A percentile compares a stretch with the other conserved stretches of the same genome.
Conservation (phyloP, 2,329 filamentous ascomycete genomes). For the Fusarium anguioides region DNA sequence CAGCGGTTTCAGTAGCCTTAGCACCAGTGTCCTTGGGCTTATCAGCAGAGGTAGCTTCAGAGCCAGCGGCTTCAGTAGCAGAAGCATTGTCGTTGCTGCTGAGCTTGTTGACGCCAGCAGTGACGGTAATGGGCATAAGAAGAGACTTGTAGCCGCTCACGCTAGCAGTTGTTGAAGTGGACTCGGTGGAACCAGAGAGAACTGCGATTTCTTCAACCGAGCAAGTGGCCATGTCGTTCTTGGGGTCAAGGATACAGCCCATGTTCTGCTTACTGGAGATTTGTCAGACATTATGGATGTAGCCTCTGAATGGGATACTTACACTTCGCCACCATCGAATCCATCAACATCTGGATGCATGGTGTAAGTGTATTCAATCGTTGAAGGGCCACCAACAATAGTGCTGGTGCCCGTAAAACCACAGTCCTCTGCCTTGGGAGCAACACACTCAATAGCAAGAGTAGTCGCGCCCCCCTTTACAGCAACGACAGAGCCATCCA, state of each 20-base stretch:
- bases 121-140: conserved; percentile 51
- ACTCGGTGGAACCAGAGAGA: not conserved
- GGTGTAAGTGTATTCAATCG: conserved; percentile 10
- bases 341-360: conserved; percentile 10
- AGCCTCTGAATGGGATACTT: not conserved
- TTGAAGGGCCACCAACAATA: conserved; percentile 33
- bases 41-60: conserved; percentile 33
- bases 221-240: conserved; percentile 44
- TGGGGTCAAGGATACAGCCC: conserved; percentile 44
- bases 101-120: conserved; percentile 54
- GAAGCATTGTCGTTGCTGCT: conserved; percentile 23
- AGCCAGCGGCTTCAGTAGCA: conserved; percentile 8
- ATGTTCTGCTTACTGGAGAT: conserved; percentile 30
- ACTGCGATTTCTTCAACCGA: conserved; percentile 4
- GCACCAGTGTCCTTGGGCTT: conserved; percentile 30
- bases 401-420: conserved; percentile 45
- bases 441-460: conserved; percentile 44
- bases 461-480: conserved; percentile 48
- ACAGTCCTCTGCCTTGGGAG: conserved; percentile 40
- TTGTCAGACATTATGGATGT: not conserved
- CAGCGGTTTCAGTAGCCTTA: conserved; percentile 17
- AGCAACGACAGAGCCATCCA: conserved; percentile 48
- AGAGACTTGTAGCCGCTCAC: conserved; percentile 29
- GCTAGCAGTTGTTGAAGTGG: conserved; percentile 3
- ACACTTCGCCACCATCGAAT: conserved; percentile 32